phyloP scores from a whole-genome alignment of 805 yeast species.

The Candida maesae region DNA sequence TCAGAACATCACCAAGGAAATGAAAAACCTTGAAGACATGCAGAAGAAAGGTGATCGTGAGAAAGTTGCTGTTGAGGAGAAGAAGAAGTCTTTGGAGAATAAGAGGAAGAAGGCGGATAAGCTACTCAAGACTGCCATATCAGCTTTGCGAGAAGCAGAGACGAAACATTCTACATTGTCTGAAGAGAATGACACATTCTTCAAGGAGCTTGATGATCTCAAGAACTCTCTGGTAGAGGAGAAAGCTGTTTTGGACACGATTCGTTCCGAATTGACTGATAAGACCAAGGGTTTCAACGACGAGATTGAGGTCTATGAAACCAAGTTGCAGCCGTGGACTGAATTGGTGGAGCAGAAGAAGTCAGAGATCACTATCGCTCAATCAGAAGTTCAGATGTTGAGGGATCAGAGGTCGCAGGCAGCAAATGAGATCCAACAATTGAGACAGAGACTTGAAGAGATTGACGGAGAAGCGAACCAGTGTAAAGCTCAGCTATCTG shows the following conservation, averaged over 20 bases:
- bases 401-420: constrained; percentile 41
- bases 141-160: constrained; percentile 41
- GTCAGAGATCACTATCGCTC: constrained; percentile 59
- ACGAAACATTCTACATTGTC: constrained; percentile 43
- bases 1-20: constrained; percentile 24
- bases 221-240: constrained; percentile 47
- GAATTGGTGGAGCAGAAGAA: constrained; percentile 59
- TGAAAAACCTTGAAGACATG: constrained; percentile 31
- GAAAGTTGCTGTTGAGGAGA: constrained; percentile 72
- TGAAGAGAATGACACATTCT: constrained; percentile 41
- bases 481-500: constrained; percentile 43
- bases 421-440: constrained; percentile 40
- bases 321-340: constrained; percentile 79
- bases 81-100: constrained; percentile 56
- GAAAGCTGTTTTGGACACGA: constrained; percentile 52
- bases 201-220: constrained; percentile 43
- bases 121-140: constrained; percentile 44
- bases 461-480: constrained; percentile 46
- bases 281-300: constrained; percentile 68
- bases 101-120: constrained; percentile 60
- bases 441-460: constrained; percentile 41
- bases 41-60: constrained; percentile 49
- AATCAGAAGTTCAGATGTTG: constrained; percentile 61
- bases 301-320: constrained; percentile 60
- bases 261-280: constrained; percentile 62